Percentiles rank a stretch among this genome's conserved stretches.
These are phyloP conservation scores for Phytophthora tentaculata DNA, from an alignment of 352 stramenopile species.

Conservation along the genomic window DNA sequence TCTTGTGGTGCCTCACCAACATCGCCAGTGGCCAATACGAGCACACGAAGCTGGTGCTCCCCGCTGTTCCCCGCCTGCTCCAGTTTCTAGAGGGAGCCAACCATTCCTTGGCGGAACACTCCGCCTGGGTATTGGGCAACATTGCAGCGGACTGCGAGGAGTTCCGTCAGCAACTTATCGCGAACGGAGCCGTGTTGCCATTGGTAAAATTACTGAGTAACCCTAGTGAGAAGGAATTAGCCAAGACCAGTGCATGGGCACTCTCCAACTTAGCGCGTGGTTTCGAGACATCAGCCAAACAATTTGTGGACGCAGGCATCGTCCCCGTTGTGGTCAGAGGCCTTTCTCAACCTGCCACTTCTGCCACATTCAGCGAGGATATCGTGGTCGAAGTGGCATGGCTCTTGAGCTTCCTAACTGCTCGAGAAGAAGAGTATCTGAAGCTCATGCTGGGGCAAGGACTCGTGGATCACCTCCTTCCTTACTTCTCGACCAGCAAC, in stretches of 20 bases:
- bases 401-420: slow-evolving; percentile 88
- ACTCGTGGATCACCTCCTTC: slow-evolving; percentile 59
- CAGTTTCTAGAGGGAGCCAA: slow-evolving; percentile 74
- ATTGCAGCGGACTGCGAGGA: slow-evolving; percentile 87
- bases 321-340: slow-evolving; percentile 52
- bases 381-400: slow-evolving; percentile 84
- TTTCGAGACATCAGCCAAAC: slow-evolving; percentile 70
- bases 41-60: slow-evolving; percentile 84
- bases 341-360: slow-evolving; percentile 36
- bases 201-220: slow-evolving; percentile 14
- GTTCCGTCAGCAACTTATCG: slow-evolving; percentile 83
- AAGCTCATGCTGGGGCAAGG: slow-evolving; percentile 68
- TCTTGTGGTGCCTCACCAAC: slow-evolving; percentile 86
- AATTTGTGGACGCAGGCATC: slow-evolving; percentile 80
- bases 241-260: slow-evolving; percentile 34
- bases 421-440: slow-evolving; percentile 75
- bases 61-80: slow-evolving; percentile 72
- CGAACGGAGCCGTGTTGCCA: slow-evolving; percentile 48
- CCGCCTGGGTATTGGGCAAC: slow-evolving; percentile 85
- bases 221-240: slow-evolving; percentile 38
- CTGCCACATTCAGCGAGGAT: slow-evolving; percentile 47
- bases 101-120: slow-evolving; percentile 68
- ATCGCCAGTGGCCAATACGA: slow-evolving; percentile 86
- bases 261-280: slow-evolving; percentile 49
- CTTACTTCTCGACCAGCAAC: slow-evolving; percentile 65